Evolutionary conservation across 176 grass and related monocot genomes (phyloP), one percentile per base, ranked within the genome.

Genomic region (Oryza glaberrima): DNA sequence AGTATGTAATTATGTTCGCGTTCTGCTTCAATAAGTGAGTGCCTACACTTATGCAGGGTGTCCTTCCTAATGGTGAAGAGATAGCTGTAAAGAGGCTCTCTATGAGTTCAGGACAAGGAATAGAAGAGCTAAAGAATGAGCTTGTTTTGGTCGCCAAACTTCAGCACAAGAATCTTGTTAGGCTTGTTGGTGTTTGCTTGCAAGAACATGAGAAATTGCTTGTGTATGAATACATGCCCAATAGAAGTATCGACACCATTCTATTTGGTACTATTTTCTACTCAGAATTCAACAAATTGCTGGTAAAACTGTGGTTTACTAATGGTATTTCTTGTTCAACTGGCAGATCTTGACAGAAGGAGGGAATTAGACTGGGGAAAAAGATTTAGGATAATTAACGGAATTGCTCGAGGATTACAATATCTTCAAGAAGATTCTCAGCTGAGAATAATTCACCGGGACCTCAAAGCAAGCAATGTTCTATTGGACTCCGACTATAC

Each of bases 361-460:
- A 77, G 22, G 26, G 68, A 77, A 36, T 11, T 94, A 78, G 77
- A 83, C 11, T 94, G 92, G 92, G 77, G 65, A 73, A 74, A 38
- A 40, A 81, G 92, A 67, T 45, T 73, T 3, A 80, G 72, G 43
- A 80, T 80, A 52, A 86, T 94, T 41, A 45, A 63, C 22, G 89
- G 89, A 84, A 69, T 91, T 69, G 89, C 83, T 34, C 72, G 89
- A 84, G 92, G 83, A 19, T 69, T 94, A 75, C 83, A 77, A 30
- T 94, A 94, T 71, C 86, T 94, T 41, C 92, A 94, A 12, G 88
- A 94, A 88, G 92, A 94, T 70, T 94, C 92, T 51, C 88, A 80
- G 3, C 36, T 86, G 9, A 88, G 13, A 49, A 87, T 94, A 48
- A 83, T 94, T 43, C 92, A 94, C 46, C 74, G 76, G 4, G 84